phyloP scores from a whole-genome alignment of 805 yeast genomes.

The Pichia thaimueangensis region DNA sequence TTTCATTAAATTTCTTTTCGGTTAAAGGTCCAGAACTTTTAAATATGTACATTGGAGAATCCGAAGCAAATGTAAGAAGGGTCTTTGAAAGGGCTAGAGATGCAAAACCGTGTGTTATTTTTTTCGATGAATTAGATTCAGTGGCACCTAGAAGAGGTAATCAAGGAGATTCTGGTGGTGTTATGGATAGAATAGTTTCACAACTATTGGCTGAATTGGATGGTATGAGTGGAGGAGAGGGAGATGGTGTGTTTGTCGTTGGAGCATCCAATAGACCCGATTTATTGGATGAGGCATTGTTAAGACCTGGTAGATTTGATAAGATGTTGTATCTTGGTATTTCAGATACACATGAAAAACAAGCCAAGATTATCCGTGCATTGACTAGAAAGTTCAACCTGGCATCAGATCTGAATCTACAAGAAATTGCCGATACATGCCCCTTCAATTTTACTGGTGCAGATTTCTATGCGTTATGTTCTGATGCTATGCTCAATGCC shows the following conservation, averaged over 20 bases:
- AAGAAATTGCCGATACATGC: slow-evolving; percentile 57
- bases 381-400: slow-evolving; percentile 76
- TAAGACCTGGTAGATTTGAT: slow-evolving; percentile 94
- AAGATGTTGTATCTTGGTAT: slow-evolving; percentile 92
- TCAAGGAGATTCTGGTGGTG: slow-evolving; percentile 98
- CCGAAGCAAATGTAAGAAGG: slow-evolving; percentile 92
- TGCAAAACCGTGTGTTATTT: slow-evolving; percentile 95
- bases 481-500: slow-evolving; percentile 93
- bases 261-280: slow-evolving; percentile 99
- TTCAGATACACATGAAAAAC: slow-evolving; percentile 85
- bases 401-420: slow-evolving; percentile 52
- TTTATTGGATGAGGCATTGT: slow-evolving; percentile 83
- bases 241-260: slow-evolving; percentile 91
- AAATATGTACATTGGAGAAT: slow-evolving; percentile 98
- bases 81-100: slow-evolving; percentile 94
- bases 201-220: slow-evolving; percentile 92
- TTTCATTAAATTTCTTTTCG: slow-evolving; percentile 88
- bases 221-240: slow-evolving; percentile 83
- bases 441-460: slow-evolving; percentile 96
- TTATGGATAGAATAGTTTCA: slow-evolving; percentile 97
- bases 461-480: slow-evolving; percentile 92
- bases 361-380: slow-evolving; percentile 78
- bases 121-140: slow-evolving; percentile 95
- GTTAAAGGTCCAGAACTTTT: slow-evolving; percentile 96
- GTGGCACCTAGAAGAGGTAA: slow-evolving; percentile 98